Base-by-base conservation (phyloP, 176 grass and related monocot genomes). In the Eragrostis curvula region DNA sequence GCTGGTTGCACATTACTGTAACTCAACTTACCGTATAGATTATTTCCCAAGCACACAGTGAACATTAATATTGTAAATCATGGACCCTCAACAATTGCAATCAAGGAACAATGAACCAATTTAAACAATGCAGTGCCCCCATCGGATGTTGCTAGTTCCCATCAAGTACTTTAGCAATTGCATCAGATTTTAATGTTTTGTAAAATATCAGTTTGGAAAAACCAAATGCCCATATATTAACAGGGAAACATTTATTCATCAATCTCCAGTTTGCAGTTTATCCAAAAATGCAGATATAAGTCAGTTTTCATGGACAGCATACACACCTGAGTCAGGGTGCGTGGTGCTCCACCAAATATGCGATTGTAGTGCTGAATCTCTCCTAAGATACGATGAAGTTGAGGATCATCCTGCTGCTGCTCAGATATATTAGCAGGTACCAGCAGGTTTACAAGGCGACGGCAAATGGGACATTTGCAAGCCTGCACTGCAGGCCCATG, bases 391-490 rank as follows among this genome's bases (percentile, higher is more conserved):
- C 41, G 81, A 18, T 76, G 83, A 70, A 84, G 59, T 77, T 91
- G 86, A 14, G 82, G 82, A 52, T 88, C 80, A 59, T 75, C 66
- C 20, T 80, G 52, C 55, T 89, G 71, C 45, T 87, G 63, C 16
- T 79, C 53, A 27, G 89, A 43, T 27, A 88, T 74, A 53, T 84
- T 74, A 49, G 89, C 85, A 85, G 96, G 96, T 84, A 99, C 73
- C 49, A 99, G 85, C 12, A 99, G 75, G 65, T 94, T 96, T 82
- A 99, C 90, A 50, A 84, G 81, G 46, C 91, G 91, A 0, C 93
- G 96, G 21, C 96, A 99, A 76, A 91, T 90, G 28, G 96, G 96
- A 55, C 96, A 99, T 72, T 93, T 99, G 85, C 96, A 96, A 66
- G 96, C 93, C 80, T 95, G 96, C 66, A 99, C 64, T 27, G 82